Base-by-base conservation (phyloP, 2,329 filamentous ascomycete species). In the Fusarium clavum region DNA sequence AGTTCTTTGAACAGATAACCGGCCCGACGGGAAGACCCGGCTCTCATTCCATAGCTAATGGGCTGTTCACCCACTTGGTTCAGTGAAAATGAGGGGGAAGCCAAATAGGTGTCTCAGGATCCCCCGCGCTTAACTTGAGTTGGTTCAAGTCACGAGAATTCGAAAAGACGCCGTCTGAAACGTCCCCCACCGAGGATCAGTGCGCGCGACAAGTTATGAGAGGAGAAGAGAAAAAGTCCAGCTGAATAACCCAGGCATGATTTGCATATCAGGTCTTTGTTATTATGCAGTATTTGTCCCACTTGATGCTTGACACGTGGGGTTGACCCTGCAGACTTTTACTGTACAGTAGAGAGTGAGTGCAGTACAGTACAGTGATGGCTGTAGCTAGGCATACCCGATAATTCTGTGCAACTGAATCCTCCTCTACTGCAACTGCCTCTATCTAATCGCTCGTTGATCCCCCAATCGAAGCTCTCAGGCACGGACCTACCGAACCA, bases 261-360 rank as follows among this genome's bases (percentile, higher is more conserved):
- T 67, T 66, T 67, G 62, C 63, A 66, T 66, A 67, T 46, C 30
- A 52, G 32, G 34, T 48, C 22, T 34, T 40, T 61, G 49, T 10
- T 67, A 62, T 70, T 48, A 49, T 64, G 67, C 67, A 57, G 25
- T 43, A 25, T 32, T 41, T 40, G 66, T 70, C 52, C 68, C 68
- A 71, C 68, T 71, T 69, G 68, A 57, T 54, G 59, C 40, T 69
- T 44, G 64, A 71, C 68, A 71, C 68, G 68, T 70, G 68, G 68
- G 61, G 10, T 22, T 18, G 24, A 41, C 41, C 20, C 14, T 41
- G n/a, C 14, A 18, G 20, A n/a, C 14, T 24, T 38, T 38, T 38
- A 38, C 34, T n/a, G 34, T 38, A 12, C 34, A 16, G 30, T 32
- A 38, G 18, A 38, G 34, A 38, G 18, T 38, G 34, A 38, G 32